Evolutionary conservation across 2,329 filamentous ascomycete genomes (phyloP), one percentile per base, ranked within the genome.

Genomic region (Calycina herbarum): DNA sequence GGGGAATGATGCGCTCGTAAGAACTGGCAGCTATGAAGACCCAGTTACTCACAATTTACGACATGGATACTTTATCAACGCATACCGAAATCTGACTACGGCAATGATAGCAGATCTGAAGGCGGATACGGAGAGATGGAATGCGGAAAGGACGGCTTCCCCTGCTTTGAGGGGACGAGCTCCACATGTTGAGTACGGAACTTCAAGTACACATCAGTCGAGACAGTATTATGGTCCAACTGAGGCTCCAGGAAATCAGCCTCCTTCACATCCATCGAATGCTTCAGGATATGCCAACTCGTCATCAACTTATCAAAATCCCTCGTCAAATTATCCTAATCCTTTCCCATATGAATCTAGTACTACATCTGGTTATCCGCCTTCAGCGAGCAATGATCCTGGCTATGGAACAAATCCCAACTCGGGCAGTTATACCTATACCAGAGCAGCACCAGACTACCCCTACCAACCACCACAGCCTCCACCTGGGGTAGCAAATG

Each of bases 41-140:
- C 35, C 58, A 40, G 3, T 6, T 17, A 60, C 58, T 17, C n/a
- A 35, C 10, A 20, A 5, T 40, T 10, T 45, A 24, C 35, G 27
- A 17, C 6, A 27, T 45, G 58, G 58, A 17, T 60, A 60, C 6
- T 40, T 42, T 15, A 60, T 60, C 58, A 60, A 38, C 13, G 58
- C 38, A 10, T 60, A 38, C 8, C 58, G 58, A n/a, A 35, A 35
- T 42, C 27, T 45, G 17, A 60, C 58, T 8, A 29, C 58, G 4
- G 58, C 58, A 6, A 60, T 60, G 58, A 45, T 45, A 45, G 35
- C 20, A 45, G 58, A 60, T 42, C 38, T 60, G 6, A 45, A 45
- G 58, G 20, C 38, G 6, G 58, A 60, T n/a, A 42, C 58, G 6
- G 17, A 35, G 11, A 60, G 58, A 60, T 60, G 29, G 29, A 40